Conservation (phyloP, 2,329 filamentous ascomycete genomes). For the Ophiosphaerella narmari region DNA sequence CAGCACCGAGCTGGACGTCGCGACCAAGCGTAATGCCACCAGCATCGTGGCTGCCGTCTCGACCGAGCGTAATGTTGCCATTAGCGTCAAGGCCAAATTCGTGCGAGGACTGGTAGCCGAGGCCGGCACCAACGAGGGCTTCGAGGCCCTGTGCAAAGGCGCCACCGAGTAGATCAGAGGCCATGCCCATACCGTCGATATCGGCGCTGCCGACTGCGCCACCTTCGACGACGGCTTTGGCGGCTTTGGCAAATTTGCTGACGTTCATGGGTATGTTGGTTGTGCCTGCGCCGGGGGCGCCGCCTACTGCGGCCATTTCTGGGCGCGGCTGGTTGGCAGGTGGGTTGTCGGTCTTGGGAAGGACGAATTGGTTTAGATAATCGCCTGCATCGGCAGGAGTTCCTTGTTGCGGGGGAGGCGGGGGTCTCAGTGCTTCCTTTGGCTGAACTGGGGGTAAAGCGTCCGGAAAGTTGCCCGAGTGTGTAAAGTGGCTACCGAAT, state of each 20-base stretch:
- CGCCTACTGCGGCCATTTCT: slow-evolving; percentile 44
- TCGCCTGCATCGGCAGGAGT: slow-evolving; percentile 40
- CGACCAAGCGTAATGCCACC: no score
- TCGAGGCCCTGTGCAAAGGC: slow-evolving; percentile 44
- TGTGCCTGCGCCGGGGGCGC: slow-evolving; percentile 37
- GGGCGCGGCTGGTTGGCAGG: slow-evolving; percentile 36
- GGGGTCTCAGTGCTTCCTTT: slow-evolving; percentile 17
- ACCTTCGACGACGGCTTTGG: slow-evolving; percentile 41
- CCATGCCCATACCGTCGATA: slow-evolving; percentile 41
- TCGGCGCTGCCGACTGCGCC: slow-evolving; percentile 36
- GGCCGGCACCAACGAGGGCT: slow-evolving; percentile 39
- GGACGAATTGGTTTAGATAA: slow-evolving; percentile 44
- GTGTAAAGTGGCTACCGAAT: slow-evolving; percentile 20
- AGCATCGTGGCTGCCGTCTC: not conserved
- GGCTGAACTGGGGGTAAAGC: slow-evolving; percentile 28
- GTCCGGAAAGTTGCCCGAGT: no score
- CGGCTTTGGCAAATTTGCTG: slow-evolving; percentile 40
- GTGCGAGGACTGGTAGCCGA: slow-evolving; percentile 29
- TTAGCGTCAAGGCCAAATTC: slow-evolving; percentile 28
- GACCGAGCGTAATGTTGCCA: slow-evolving; percentile 24
- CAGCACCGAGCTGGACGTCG: no score
- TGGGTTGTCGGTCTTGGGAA: slow-evolving; percentile 42
- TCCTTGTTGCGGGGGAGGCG: slow-evolving; percentile 29
- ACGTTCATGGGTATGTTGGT: slow-evolving; percentile 35
- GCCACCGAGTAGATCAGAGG: slow-evolving; percentile 38